Base-by-base conservation (phyloP, 2,329 filamentous ascomycete genomes). In the Talaromyces sp. region DNA sequence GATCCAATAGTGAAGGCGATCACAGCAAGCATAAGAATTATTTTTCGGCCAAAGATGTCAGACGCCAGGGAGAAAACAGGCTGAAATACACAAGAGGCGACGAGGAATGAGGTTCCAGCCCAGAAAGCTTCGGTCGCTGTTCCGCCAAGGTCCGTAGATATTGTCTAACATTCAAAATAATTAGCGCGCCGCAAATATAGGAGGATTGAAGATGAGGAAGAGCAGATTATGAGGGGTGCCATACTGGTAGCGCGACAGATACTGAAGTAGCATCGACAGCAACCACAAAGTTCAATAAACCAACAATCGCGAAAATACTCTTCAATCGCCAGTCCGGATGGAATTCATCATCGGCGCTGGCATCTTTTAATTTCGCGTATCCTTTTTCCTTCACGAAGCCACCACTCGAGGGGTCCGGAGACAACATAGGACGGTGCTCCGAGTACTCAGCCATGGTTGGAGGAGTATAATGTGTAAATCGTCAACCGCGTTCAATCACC, bases 71-170 rank as follows among this genome's bases (percentile, higher is more conserved):
- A 49, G 33, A 56, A 51, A 7, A 54, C 22, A 4, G 52, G 55
- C 30, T 57, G 52, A 29, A 57, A 48, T 16, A 57, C 42, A 24
- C 49, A 52, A 4, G 55, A 57, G 16, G 52, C 42, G 22, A 57
- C 49, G 13, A 57, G 43, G 19, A 55, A 57, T 2, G 55, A 55
- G 9, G 55, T 55, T 37, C 52, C 55, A 41, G 52, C 42, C 55
- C 55, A 57, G 29, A 57, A 57, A 35, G 52, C 55, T 42, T 57
- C 47, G 8, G 48, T 57, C 17, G 51, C 51, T 27, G 48, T 52
- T 24, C 55, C 55, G 2, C 33, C 36, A 2, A 57, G 44, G 9
- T 57, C 48, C 29, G 47, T 16, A 7, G 55, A 49, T 13, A 57
- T 57, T 2, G 51, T 54, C 54, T 55, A 27, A 5, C 9, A 27